Percentiles rank a stretch among this genome's conserved stretches.
These are phyloP conservation scores for Byssoonygena ceratinophila DNA, from an alignment of 2,329 filamentous ascomycete species.

Conservation along the genomic window DNA sequence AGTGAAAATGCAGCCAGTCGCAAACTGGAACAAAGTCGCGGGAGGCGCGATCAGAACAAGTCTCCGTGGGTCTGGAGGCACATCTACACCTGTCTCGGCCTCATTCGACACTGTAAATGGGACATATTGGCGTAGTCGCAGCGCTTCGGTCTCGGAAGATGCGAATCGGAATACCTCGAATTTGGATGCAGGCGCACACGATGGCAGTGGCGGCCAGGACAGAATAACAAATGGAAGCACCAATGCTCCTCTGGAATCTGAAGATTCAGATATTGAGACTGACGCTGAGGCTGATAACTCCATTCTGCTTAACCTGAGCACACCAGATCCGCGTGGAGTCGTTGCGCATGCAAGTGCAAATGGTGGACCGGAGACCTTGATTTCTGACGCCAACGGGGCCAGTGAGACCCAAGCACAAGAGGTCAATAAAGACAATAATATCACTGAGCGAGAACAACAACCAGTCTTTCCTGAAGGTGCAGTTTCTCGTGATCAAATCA, in stretches of 20 bases:
- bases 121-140: constrained; percentile 31
- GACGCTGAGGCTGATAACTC: constrained; percentile 32
- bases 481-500: not conserved
- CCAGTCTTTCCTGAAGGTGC: not conserved
- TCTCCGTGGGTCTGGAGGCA: constrained; percentile 24
- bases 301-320: constrained; percentile 34
- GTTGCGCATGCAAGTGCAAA: not conserved
- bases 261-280: constrained; percentile 22
- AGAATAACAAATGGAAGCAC: constrained; percentile 1
- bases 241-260: constrained; percentile 22
- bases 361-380: not conserved
- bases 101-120: constrained; percentile 29
- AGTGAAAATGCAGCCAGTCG: constrained; percentile 22
- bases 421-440: not conserved
- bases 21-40: constrained; percentile 39
- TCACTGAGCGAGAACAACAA: not conserved
- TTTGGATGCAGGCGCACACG: not conserved
- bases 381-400: not conserved
- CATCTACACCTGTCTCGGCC: constrained; percentile 2
- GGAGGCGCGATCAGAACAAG: constrained; percentile 36
- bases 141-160: constrained; percentile 23
- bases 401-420: not conserved
- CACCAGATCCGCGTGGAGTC: not conserved
- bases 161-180: not conserved
- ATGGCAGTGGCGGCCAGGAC: not conserved